Percentiles rank a stretch among this genome's conserved stretches.
phyloP scores from a whole-genome alignment of 1,139 yeast genomes.

The Candida sp. region DNA sequence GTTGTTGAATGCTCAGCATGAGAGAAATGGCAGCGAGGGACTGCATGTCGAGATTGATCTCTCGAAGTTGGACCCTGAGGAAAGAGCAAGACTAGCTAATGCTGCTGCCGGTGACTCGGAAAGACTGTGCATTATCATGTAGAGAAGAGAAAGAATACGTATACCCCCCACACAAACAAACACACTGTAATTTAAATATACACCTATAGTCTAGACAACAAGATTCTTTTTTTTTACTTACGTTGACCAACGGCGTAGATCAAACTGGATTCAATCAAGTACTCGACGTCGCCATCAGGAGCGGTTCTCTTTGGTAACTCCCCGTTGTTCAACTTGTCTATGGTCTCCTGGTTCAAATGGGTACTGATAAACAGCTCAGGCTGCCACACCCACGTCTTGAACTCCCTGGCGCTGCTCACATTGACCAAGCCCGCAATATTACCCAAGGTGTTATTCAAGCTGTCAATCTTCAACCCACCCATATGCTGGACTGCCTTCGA shows the following conservation, averaged over 20 bases:
- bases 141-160: neutral
- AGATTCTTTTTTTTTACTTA: neutral
- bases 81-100: slow-evolving; percentile 34
- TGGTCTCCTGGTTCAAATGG: slow-evolving; percentile 23
- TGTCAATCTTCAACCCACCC: slow-evolving; percentile 35
- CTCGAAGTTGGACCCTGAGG: slow-evolving; percentile 45
- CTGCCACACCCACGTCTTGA: slow-evolving; percentile 28
- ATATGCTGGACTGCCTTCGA: slow-evolving; percentile 32
- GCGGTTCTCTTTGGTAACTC: slow-evolving; percentile 17
- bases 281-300: slow-evolving; percentile 17
- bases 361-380: slow-evolving; percentile 23
- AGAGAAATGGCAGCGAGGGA: slow-evolving; percentile 9
- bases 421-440: slow-evolving; percentile 25
- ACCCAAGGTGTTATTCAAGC: slow-evolving; percentile 25
- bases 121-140: slow-evolving; percentile 1
- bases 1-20: slow-evolving; percentile 7
- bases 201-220: neutral
- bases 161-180: neutral
- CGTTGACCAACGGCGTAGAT: slow-evolving; percentile 31
- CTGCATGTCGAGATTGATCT: slow-evolving; percentile 19
- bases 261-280: slow-evolving; percentile 23
- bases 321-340: slow-evolving; percentile 20
- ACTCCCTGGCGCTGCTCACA: slow-evolving; percentile 26
- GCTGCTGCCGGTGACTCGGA: neutral
- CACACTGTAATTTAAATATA: neutral